Evolutionary conservation across 192 early-diverging fungal species (phyloP).

Genomic region (Coemansia sp.): DNA sequence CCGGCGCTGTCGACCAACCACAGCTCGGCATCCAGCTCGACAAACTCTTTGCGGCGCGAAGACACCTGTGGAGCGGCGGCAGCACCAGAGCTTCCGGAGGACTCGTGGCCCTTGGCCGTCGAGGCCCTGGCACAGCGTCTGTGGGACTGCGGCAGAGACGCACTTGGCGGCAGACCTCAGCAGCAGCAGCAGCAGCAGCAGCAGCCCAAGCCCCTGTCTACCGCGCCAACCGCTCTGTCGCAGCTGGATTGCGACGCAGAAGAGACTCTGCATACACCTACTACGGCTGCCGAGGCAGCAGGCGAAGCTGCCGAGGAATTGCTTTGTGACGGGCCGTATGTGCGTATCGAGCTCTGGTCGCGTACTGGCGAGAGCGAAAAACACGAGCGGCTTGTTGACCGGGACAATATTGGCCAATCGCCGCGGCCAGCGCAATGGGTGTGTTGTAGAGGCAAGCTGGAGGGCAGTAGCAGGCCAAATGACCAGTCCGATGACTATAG

Average conservation of each 20-base stretch:
- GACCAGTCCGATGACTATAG: background rate
- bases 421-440: background rate
- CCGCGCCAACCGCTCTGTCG: background rate
- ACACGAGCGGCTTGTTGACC: background rate
- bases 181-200: too few relatives aligned
- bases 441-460: too few relatives aligned
- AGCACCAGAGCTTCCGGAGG: background rate
- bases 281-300: background rate
- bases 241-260: slow-evolving; percentile 12
- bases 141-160: slow-evolving; percentile 27
- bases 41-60: background rate
- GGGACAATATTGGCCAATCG: background rate
- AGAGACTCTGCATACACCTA: background rate
- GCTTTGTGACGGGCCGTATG: slow-evolving; percentile 42
- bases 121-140: slow-evolving; percentile 31
- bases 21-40: background rate
- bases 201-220: background rate
- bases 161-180: slow-evolving; percentile 7
- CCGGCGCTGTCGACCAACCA: slow-evolving; percentile 6
- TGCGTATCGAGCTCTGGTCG: slow-evolving; percentile 16
- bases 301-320: slow-evolving; percentile 10
- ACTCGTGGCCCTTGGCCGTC: slow-evolving; percentile 31
- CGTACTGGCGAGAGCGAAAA: background rate
- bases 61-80: too few relatives aligned
- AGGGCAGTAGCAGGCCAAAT: too few relatives aligned